Evolutionary conservation across 495 filamentous ascomycete species (phyloP).

Genomic region (Lasiosphaeriaceae sp.): DNA sequence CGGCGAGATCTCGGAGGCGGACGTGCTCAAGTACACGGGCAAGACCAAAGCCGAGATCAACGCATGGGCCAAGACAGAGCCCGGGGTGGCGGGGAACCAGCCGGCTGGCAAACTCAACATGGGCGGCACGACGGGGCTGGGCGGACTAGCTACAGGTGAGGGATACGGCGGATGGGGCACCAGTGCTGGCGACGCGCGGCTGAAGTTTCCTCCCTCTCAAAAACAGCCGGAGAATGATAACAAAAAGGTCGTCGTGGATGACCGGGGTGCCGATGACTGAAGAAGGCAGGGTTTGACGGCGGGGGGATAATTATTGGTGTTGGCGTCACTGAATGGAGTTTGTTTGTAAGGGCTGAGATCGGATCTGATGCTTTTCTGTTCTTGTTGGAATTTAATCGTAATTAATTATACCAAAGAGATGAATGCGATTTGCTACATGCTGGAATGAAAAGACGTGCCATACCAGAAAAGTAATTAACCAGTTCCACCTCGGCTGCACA

Average conservation of each 20-base stretch:
- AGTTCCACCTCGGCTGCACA: too few species aligned
- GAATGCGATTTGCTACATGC: too few species aligned
- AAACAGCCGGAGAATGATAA: background rate
- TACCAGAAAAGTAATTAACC: too few species aligned
- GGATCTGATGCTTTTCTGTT: too few species aligned
- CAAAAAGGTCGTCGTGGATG: constrained; percentile 3
- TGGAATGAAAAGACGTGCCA: too few species aligned
- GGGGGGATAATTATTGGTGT: too few species aligned
- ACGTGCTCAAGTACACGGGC: constrained; percentile 25
- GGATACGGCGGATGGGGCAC: constrained; percentile 20
- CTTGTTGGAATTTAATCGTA: too few species aligned
- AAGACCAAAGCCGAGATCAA: constrained; percentile 18
- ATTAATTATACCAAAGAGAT: too few species aligned
- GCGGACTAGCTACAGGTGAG: constrained; percentile 1
- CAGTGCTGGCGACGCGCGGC: background rate
- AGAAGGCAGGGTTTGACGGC: too few species aligned
- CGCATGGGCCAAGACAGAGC: constrained; percentile 18
- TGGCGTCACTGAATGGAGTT: too few species aligned
- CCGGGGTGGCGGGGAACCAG: constrained; percentile 21
- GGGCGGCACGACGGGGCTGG: constrained; percentile 8
- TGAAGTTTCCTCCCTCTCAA: constrained; percentile 17
- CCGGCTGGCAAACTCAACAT: constrained; percentile 18
- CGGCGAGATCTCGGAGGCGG: constrained; percentile 17
- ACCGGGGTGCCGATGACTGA: background rate
- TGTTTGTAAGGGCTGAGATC: too few species aligned